Base-by-base conservation (phyloP, 2,329 filamentous ascomycete genomes). In the Penicillium olsonii region DNA sequence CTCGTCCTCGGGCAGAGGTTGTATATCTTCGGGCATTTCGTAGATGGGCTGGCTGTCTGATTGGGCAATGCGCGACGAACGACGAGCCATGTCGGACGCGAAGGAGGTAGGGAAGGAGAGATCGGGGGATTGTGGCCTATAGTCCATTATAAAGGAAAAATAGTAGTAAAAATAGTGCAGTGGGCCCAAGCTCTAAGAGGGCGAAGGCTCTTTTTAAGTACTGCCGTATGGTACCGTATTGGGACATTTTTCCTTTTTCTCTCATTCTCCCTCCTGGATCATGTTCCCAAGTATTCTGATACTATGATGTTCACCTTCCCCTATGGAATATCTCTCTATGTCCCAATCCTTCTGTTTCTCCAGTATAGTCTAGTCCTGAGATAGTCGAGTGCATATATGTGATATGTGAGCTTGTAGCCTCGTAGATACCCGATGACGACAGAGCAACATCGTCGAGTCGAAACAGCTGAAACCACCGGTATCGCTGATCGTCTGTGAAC, bases 41-140 rank as follows among this genome's bases (percentile, higher is more conserved):
- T 35, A 35, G 8, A 18, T 17, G 9, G 33, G 33, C 17, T 35
- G 33, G 18, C 15, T 62, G 46, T 70, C 65, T 24, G 62, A 57
- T 39, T 66, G 65, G 29, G 66, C 62, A 15, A 71, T 52, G 41
- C 68, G 69, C 42, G 70, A 68, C 10, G 72, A 73, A 37, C 69
- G 70, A 50, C 73, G 70, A 41, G 72, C 66, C 73, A 76, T 76
- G 20, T 74, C 71, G 29, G 29, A n/a, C 29, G 29, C 29, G 12
- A 31, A 31, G 66, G 55, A 73, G 67, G 63, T 77, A 73, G 22
- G 22, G 63, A 71, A 74, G 53, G 80, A 79, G 58, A 83, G 72
- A 59, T 78, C 75, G 60, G 76, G 76, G 37, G 75, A 78, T 63
- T 69, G 70, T 54, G 75, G 75, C 60, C 74, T 70, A 65, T 78